These are phyloP conservation scores for Volvox carteri DNA, from an alignment of 163 green algal genomes.

Conservation along the genomic window DNA sequence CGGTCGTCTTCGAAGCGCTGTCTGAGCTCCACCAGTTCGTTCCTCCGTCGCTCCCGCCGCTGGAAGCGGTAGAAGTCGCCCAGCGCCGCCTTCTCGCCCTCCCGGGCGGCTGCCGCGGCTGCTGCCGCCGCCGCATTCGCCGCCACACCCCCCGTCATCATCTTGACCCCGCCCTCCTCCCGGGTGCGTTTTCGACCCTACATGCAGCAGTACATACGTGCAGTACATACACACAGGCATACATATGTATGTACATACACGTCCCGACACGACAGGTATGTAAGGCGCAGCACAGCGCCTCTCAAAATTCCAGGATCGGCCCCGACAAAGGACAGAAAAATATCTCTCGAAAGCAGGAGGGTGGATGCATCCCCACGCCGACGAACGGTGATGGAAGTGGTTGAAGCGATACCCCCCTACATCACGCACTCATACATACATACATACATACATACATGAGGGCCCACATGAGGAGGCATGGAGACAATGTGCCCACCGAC, in stretches of 20 bases:
- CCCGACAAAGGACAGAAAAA: too few species aligned
- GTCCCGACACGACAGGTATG: not conserved
- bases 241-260: not conserved
- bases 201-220: not conserved
- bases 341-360: too few species aligned
- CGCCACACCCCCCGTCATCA: constrained; percentile 72
- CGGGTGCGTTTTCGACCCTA: constrained; percentile 83
- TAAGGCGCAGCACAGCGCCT: too few species aligned
- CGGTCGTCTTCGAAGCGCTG: constrained; percentile 87
- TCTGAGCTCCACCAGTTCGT: constrained; percentile 82
- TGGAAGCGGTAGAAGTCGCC: constrained; percentile 89
- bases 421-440: too few species aligned
- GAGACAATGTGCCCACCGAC: too few species aligned
- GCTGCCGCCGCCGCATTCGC: constrained; percentile 65
- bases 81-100: not conserved
- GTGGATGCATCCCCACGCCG: too few species aligned
- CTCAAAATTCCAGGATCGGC: too few species aligned
- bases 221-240: not conserved
- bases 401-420: too few species aligned
- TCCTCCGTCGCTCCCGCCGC: constrained; percentile 77
- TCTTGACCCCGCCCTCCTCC: constrained; percentile 68
- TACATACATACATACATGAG: too few species aligned
- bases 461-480: too few species aligned
- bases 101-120: constrained; percentile 41
- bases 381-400: too few species aligned